Evolutionary conservation across 495 filamentous ascomycete genomes (phyloP).

Genomic region (Daldinia decipiens): DNA sequence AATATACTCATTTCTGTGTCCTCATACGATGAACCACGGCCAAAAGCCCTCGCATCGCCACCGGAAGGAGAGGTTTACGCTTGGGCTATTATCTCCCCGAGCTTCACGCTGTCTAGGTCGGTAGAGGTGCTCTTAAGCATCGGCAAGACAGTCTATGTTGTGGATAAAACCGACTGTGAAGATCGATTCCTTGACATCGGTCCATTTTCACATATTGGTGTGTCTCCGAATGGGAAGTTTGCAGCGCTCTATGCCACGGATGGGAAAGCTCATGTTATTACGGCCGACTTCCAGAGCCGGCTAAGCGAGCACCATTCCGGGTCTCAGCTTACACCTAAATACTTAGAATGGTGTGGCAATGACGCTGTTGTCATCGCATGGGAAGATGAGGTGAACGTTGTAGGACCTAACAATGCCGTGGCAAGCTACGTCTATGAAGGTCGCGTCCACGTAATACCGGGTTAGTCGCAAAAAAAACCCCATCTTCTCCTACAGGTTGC

Average conservation of each 20-base stretch:
- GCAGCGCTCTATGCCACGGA: constrained; percentile 86
- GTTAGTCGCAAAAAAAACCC: constrained; percentile 54
- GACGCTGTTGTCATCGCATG: constrained; percentile 93
- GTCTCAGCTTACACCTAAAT: constrained; percentile 84
- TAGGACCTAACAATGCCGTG: constrained; percentile 82
- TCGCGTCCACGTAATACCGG: constrained; percentile 87
- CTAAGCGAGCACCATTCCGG: constrained; percentile 91
- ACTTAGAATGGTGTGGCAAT: constrained; percentile 95
- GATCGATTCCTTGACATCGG: constrained; percentile 90
- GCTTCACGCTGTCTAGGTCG: constrained; percentile 89
- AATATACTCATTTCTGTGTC: constrained; percentile 88
- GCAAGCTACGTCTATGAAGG: constrained; percentile 91
- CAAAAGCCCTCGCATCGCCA: constrained; percentile 80
- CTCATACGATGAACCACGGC: constrained; percentile 88
- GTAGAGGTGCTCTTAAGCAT: constrained; percentile 94
- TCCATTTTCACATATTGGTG: constrained; percentile 87
- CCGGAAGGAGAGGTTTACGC: constrained; percentile 83
- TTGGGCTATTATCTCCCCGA: constrained; percentile 90
- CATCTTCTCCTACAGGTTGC: constrained; percentile 63
- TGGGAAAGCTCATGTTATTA: constrained; percentile 92
- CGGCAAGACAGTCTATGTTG: constrained; percentile 81
- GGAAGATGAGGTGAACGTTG: constrained; percentile 98
- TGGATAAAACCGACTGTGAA: constrained; percentile 89
- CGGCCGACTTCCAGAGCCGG: constrained; percentile 90
- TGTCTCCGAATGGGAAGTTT: constrained; percentile 90